Evolutionary conservation across 345 rosid genomes (phyloP).

Genomic region (Capsella bursapastoris): DNA sequence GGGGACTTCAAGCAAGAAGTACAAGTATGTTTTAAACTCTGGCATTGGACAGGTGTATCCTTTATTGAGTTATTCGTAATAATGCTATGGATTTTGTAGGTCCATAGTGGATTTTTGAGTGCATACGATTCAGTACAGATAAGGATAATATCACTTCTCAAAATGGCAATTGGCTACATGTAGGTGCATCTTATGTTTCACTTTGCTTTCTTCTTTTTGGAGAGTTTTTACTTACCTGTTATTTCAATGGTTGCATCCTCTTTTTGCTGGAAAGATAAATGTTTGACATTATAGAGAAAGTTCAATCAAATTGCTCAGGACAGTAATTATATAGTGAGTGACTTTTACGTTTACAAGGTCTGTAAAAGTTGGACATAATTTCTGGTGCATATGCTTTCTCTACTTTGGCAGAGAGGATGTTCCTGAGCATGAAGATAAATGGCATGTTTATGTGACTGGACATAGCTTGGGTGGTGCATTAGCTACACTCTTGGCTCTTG

Average conservation of each 20-base stretch:
- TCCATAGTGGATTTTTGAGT: constrained; percentile 85
- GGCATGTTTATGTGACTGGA: constrained; percentile 96
- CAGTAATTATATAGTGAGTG: background rate
- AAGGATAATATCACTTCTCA: constrained; percentile 75
- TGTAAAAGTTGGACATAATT: constrained; percentile 6
- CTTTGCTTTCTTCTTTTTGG: background rate
- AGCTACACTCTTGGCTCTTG: constrained; percentile 90
- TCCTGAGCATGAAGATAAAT: constrained; percentile 52
- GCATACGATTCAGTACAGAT: constrained; percentile 93
- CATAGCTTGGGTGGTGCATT: constrained; percentile 98
- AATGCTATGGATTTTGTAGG: constrained; percentile 55
- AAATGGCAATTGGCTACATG: constrained; percentile 66
- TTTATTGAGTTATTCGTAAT: constrained; percentile 5
- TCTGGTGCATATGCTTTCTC: constrained; percentile 25
- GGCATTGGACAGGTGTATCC: constrained; percentile 3
- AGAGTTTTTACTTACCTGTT: constrained; percentile 3
- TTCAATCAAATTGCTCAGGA: background rate
- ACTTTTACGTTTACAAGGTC: background rate
- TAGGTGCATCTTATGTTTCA: constrained; percentile 50
- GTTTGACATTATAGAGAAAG: background rate
- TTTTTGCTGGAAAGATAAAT: background rate
- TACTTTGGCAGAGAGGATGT: constrained; percentile 59
- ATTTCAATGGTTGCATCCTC: constrained; percentile 2
- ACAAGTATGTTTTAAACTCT: constrained; percentile 56
- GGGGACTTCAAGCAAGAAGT: constrained; percentile 95